Evolutionary conservation across 2,329 filamentous ascomycete species (phyloP), one percentile per base, ranked within the genome.

Genomic region (Fusarium buxicola): DNA sequence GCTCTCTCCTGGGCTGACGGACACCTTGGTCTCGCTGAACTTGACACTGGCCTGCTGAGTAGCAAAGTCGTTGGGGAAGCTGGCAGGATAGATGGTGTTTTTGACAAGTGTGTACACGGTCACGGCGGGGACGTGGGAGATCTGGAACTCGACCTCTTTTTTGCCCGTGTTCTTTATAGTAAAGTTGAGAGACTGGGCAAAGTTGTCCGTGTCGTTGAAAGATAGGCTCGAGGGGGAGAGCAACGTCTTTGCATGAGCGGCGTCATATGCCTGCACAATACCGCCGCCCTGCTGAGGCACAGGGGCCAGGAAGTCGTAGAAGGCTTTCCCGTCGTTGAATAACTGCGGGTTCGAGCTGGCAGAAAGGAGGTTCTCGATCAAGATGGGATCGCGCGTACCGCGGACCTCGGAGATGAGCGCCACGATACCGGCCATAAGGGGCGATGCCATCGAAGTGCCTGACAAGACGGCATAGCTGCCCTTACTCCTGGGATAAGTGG

Each of bases 201-300:
- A 82, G 76, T 89, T 72, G 62, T 85, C 83, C 0, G 86, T 87
- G 71, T 90, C 87, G 70, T 89, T 89, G 75, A 89, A 88, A 4
- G 84, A 81, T 12, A 90, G 74, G 71, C 82, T 84, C n/a, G 83
- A 83, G 9, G 79, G 81, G 65, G 81, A 82, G 16, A 89, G 75
- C 11, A 84, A 68, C 3, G 82, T 81, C 3, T 79, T 84, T 13
- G 82, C 77, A 63, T 83, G 80, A 7, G 86, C 84, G 4, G 86
- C 84, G 54, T 87, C 83, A 60, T 83, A 83, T 5, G 85, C 86
- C 64, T 87, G 84, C 44, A 89, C 75, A 11, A 89, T 75, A 32
- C 87, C 87, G 25, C 75, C 82, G 10, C 87, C 87, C 66, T 88
- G 85, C 69, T 90, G 87, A 4, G 82, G 74, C 11, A 87, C 82